Evolutionary conservation across 106 monocot species (phyloP).

Genomic region (Iris macrosiphon): DNA sequence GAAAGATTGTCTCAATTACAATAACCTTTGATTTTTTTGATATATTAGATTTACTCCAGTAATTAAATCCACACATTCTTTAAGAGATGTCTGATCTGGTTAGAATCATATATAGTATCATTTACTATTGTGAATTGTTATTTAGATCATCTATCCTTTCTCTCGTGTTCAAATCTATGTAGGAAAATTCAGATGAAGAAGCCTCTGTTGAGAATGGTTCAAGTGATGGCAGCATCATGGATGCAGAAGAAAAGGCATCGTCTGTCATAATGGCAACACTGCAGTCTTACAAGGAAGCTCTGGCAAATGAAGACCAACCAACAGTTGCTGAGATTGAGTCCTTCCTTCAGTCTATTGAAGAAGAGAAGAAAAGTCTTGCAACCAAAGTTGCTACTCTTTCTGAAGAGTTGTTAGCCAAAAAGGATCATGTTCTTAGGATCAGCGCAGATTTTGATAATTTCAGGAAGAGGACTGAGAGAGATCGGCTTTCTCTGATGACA

Average conservation of each 20-base stretch:
- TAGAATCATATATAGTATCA: too few species aligned
- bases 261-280: conserved; percentile 34
- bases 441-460: conserved; percentile 94
- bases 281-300: conserved; percentile 70
- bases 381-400: conserved; percentile 35
- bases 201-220: conserved; percentile 15
- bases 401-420: conserved; percentile 45
- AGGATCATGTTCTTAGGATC: conserved; percentile 61
- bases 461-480: conserved; percentile 74
- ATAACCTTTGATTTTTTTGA: too few species aligned
- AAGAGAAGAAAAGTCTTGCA: conserved; percentile 53
- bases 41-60: too few species aligned
- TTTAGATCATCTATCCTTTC: too few species aligned
- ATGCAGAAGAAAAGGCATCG: conserved; percentile 28
- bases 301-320: conserved; percentile 47
- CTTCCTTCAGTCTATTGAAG: conserved; percentile 73
- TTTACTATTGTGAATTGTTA: too few species aligned
- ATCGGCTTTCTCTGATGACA: conserved; percentile 57
- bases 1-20: too few species aligned
- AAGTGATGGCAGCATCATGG: conserved; percentile 15
- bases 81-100: too few species aligned
- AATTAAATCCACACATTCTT: too few species aligned
- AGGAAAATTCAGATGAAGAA: conserved; percentile 55
- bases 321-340: conserved; percentile 61
- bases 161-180: too few species aligned